Base-by-base conservation (phyloP, 2,329 filamentous ascomycete species). In the Hymenoscyphus salicellus region DNA sequence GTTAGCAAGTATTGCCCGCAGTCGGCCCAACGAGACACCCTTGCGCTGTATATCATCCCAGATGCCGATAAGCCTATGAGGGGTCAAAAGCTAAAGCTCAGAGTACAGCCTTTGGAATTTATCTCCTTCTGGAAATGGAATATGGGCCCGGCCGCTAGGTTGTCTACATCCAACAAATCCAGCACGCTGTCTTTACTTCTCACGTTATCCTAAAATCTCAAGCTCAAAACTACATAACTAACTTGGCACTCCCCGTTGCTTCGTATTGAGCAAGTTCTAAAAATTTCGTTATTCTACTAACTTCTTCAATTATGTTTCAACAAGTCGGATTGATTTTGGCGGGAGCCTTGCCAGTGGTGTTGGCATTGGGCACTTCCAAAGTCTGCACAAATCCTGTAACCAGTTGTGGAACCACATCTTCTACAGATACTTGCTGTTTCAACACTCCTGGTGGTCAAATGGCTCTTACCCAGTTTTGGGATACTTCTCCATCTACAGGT, bases 381-480 rank as follows among this genome's bases (percentile, higher is more conserved):
- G 67, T 68, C 36, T 75, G 73, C 62, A 64, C 69, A 14, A 74
- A 67, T 61, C 68, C 72, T 32, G 36, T 59, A 20, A 56, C 66
- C 32, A 70, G 67, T 55, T 92, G 89, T 73, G 84, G 87, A 64
- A 88, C 88, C 72, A 84, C 82, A 5, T 86, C 86, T 2, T 77
- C 78, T 7, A 75, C 81, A 60, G 81, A 92, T 72, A 83, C 87
- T 6, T 93, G 90, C 79, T 93, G 90, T 77, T 90, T 92, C 79
- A 90, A 90, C 72, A 82, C 86, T 28, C 89, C 90, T 0, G 87
- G 89, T 5, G 90, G 90, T 2, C 85, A 90, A 67, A 79, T 93
- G 58, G 81, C 93, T 5, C 85, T 86, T 76, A 93, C 90, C 1
- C 90, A 93, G 70, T 93, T 93, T 78, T 93, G 90, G 90, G 89